phyloP scores from a whole-genome alignment of 1,284 basidiomycete species.

The Naganishia sp. region DNA sequence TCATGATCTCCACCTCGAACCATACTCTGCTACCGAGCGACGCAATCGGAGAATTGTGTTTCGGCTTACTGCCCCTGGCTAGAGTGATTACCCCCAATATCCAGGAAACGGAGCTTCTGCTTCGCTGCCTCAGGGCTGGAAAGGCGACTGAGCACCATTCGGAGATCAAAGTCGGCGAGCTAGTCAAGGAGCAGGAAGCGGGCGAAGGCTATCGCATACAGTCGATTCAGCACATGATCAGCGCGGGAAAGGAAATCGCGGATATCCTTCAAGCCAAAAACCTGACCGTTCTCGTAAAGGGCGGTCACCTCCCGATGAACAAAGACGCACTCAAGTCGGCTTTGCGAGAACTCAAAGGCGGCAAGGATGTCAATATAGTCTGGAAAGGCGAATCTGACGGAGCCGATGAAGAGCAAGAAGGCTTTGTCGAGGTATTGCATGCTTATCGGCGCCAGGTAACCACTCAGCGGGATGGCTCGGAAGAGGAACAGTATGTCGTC shows the following conservation, averaged over 20 bases:
- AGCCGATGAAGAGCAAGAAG: conserved; percentile 32
- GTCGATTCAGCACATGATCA: conserved; percentile 65
- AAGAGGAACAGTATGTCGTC: conserved; percentile 59
- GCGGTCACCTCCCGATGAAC: conserved; percentile 69
- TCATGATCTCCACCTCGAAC: conserved; percentile 90
- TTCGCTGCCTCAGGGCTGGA: conserved; percentile 43
- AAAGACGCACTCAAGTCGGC: conserved; percentile 2
- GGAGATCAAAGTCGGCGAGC: conserved; percentile 1
- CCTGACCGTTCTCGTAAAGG: conserved; percentile 76
- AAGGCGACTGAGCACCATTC: conserved; percentile 1
- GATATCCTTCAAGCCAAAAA: conserved; percentile 7
- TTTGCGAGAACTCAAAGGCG: conserved; percentile 3
- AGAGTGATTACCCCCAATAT: conserved; percentile 84
- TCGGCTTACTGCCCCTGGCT: conserved; percentile 70
- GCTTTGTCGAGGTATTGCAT: conserved; percentile 32
- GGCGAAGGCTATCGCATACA: conserved; percentile 26
- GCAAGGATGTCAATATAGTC: neutral
- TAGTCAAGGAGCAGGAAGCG: conserved; percentile 23
- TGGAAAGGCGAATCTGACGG: conserved; percentile 28
- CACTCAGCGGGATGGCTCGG: conserved; percentile 9
- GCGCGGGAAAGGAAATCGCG: conserved; percentile 62
- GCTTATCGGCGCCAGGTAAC: conserved; percentile 4
- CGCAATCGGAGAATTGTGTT: conserved; percentile 65
- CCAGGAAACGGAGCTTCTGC: conserved; percentile 72
- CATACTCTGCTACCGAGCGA: conserved; percentile 71